Base-by-base conservation (phyloP, 2,329 filamentous ascomycete genomes). In the Penicillium sp. region DNA sequence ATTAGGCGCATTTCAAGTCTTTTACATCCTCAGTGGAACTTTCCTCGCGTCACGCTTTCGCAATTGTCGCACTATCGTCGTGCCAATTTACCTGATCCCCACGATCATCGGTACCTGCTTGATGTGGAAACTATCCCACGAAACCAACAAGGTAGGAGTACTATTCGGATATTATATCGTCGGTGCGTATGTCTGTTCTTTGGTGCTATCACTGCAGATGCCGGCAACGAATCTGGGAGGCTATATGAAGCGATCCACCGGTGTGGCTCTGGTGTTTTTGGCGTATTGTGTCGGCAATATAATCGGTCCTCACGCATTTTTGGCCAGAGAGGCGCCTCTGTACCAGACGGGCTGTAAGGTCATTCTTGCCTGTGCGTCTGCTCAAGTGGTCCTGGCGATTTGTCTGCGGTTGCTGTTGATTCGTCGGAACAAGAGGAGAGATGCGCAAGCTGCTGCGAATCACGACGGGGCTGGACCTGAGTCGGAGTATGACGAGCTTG, bases 271-370 rank as follows among this genome's bases (percentile, higher is more conserved):
- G 13, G 77, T 82, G 1, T 79, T 83, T 38, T 67, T 82, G 17
- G 76, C 78, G 1, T 82, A 80, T 66, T 79, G 76, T 37, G 68
- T 77, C 1, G 80, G 79, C 0, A 82, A 81, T 49, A 79, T 82
- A n/a, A 73, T 82, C n/a, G 80, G 79, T 0, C 80, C 80, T 8
- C 80, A 82, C 61, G 79, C 79, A 0, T 82, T 83, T 58, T 73
- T 78, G 53, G 70, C 72, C 0, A 70, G 70, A 6, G 75, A 82
- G 63, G 79, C 80, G 0, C 81, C 81, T 0, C 68, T 78, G 0
- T 87, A 86, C 33, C 73, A 75, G 33, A 85, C 84, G 0, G 85
- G 84, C 0, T 85, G 82, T 56, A 84, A 81, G 59, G 72, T 84
- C 8, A 82, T 83, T 17, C 69, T 86, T 3, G 79, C 77, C 9